phyloP scores from a whole-genome alignment of 352 stramenopile species.

The Pythium monospermum region DNA sequence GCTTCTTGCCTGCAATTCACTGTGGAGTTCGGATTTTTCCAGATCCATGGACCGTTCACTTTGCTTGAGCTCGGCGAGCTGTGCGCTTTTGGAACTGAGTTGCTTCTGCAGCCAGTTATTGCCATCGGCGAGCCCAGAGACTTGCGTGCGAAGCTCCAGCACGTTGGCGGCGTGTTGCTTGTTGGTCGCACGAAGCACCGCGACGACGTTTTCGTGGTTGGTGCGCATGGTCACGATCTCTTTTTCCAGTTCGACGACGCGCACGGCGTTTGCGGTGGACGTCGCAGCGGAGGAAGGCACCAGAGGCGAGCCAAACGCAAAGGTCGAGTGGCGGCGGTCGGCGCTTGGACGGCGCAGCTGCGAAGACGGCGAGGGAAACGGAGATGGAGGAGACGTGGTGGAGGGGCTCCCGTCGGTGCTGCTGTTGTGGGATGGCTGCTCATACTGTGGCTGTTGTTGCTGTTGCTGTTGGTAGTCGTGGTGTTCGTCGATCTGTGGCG shows the following conservation, averaged over 20 bases:
- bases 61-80: conserved; percentile 45
- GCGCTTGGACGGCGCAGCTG: conserved; percentile 2
- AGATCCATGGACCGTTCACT: conserved; percentile 30
- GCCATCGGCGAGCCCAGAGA: conserved; percentile 49
- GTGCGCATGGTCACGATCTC: conserved; percentile 57
- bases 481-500: conserved; percentile 17
- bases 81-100: conserved; percentile 46
- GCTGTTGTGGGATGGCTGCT: too few relatives aligned
- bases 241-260: conserved; percentile 50
- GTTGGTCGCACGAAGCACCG: conserved; percentile 60
- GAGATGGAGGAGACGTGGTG: too few relatives aligned
- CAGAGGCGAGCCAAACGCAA: conserved; percentile 16
- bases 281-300: conserved; percentile 12
- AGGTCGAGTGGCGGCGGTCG: conserved; percentile 21
- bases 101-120: conserved; percentile 61
- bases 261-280: conserved; percentile 12
- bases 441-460: too few relatives aligned
- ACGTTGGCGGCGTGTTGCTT: conserved; percentile 64
- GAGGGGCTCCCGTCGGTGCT: too few relatives aligned
- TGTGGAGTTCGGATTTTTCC: conserved; percentile 35
- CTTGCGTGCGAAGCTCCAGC: conserved; percentile 55
- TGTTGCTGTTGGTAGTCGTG: too few relatives aligned
- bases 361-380: too few relatives aligned
- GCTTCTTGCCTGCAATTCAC: conserved; percentile 49
- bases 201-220: conserved; percentile 69